Base-by-base conservation (phyloP, 2,329 filamentous ascomycete species). In the Diaporthe citrichinensis region DNA sequence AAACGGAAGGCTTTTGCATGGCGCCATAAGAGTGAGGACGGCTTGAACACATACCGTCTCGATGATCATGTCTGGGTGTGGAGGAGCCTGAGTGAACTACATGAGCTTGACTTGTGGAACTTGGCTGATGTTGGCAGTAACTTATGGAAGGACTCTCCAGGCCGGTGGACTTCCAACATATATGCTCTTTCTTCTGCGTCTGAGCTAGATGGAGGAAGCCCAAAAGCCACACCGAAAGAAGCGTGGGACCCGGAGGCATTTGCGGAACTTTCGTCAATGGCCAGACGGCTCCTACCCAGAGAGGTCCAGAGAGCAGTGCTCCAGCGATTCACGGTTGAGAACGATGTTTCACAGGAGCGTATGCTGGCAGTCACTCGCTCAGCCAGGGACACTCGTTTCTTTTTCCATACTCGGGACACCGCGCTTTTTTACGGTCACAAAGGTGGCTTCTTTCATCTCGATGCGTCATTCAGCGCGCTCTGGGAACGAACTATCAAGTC, bases 301-400 rank as follows among this genome's bases (percentile, higher is more conserved):
- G 28, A 78, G 23, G 53, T 76, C 9, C 76, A 75, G 55, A 53
- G 73, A 46, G 72, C 58, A 10, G 68, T 76, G 6, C 62, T 78
- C 1, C 73, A 74, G 51, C 73, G 73, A 0, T 78, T 78, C 49
- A 78, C 77, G 4, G 69, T 55, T 6, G 65, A 75, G 12, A 75
- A 75, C 36, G 77, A 78, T 3, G 55, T 58, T 1, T 76, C 58
- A 1, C 65, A 53, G 6, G 76, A 74, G 46, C 36, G 74, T 31
- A 79, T 77, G 75, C 57, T 79, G 8, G 78, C 78, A 17, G 71
- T 78, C 1, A 77, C 74, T 28, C 73, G 78, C 2, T 79, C 78
- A 0, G 51, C 69, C 8, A 57, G 76, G 25, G 76, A 78, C 10
- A 73, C 77, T 2, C 20, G 78, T 1, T 77, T 79, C n/a, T 67